Evolutionary conservation across 306 rosid species (phyloP).

Genomic region (Hippophae tibetana): DNA sequence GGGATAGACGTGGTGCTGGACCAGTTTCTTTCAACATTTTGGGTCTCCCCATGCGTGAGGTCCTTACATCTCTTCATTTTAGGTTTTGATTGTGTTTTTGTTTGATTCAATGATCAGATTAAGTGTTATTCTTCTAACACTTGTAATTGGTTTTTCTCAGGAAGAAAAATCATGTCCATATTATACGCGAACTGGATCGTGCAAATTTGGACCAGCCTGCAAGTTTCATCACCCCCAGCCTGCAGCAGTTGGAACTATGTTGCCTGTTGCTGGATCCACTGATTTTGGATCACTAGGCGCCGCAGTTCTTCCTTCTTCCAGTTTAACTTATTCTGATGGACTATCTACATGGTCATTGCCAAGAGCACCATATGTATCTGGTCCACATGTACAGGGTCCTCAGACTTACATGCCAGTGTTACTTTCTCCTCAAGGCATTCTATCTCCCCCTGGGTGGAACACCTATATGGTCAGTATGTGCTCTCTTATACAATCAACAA

Average conservation of each 20-base stretch:
- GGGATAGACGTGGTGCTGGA: conserved; percentile 91
- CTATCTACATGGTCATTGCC: conserved; percentile 61
- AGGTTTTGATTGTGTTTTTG: not conserved
- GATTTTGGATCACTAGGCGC: conserved; percentile 41
- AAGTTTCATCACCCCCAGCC: conserved; percentile 90
- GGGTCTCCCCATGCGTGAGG: conserved; percentile 95
- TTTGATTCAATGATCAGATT: not conserved
- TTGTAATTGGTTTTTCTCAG: conserved; percentile 26
- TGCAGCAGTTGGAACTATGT: conserved; percentile 35
- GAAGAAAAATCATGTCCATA: conserved; percentile 83
- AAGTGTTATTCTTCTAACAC: not conserved
- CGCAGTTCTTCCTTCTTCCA: conserved; percentile 45
- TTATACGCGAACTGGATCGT: conserved; percentile 76
- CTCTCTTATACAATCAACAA: not conserved
- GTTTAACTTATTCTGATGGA: conserved; percentile 56
- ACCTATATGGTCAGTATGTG: conserved; percentile 62
- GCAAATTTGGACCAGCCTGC: conserved; percentile 94
- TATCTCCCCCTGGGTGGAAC: conserved; percentile 70
- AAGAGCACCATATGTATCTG: conserved; percentile 58
- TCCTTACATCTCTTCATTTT: conserved; percentile 14
- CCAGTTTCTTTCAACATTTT: conserved; percentile 64
- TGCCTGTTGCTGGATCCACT: conserved; percentile 40
- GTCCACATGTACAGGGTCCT: conserved; percentile 35
- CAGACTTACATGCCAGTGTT: conserved; percentile 64
- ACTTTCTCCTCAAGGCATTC: conserved; percentile 57